phyloP scores from a whole-genome alignment of 108 stramenopile genomes.

The Bacterosira constricta region DNA sequence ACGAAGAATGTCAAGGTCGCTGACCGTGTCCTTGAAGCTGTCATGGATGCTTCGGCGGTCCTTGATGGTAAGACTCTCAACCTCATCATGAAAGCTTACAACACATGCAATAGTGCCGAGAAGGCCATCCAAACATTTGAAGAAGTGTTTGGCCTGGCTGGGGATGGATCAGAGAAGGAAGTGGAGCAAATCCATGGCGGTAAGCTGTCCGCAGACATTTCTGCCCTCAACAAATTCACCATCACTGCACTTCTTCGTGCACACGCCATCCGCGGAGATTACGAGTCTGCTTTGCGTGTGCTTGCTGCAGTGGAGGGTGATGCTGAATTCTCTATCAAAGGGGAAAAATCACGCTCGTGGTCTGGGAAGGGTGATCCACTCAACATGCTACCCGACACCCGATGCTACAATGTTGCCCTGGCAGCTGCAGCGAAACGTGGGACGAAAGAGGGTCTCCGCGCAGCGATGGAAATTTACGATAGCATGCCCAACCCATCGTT shows the following conservation, averaged over 20 bases:
- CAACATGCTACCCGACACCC: slow-evolving; percentile 69
- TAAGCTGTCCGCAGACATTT: slow-evolving; percentile 48
- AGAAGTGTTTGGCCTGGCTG: slow-evolving; percentile 66
- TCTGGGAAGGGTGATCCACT: slow-evolving; percentile 66
- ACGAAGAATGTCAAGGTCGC: slow-evolving; percentile 74
- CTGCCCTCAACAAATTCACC: slow-evolving; percentile 74
- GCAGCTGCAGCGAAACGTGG: slow-evolving; percentile 69
- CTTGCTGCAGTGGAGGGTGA: slow-evolving; percentile 78
- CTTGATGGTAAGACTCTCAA: slow-evolving; percentile 77
- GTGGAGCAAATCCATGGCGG: slow-evolving; percentile 27
- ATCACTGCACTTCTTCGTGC: slow-evolving; percentile 74
- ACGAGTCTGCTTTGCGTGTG: slow-evolving; percentile 60
- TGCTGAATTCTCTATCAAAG: slow-evolving; percentile 45
- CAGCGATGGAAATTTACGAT: slow-evolving; percentile 68
- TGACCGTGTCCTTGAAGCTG: slow-evolving; percentile 80
- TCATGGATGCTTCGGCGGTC: slow-evolving; percentile 67
- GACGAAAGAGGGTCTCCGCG: slow-evolving; percentile 52
- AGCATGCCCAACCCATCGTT: slow-evolving; percentile 54
- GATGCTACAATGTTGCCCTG: slow-evolving; percentile 79
- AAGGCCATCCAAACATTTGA: slow-evolving; percentile 77
- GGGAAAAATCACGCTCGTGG: slow-evolving; percentile 59
- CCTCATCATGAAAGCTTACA: slow-evolving; percentile 78
- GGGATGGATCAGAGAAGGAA: slow-evolving; percentile 62
- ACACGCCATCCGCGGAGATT: slow-evolving; percentile 69
- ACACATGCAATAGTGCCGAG: slow-evolving; percentile 61